Evolutionary conservation across 495 filamentous ascomycete species (phyloP), one percentile per base, ranked within the genome.

Genomic region (Aspergillus taichungensis): DNA sequence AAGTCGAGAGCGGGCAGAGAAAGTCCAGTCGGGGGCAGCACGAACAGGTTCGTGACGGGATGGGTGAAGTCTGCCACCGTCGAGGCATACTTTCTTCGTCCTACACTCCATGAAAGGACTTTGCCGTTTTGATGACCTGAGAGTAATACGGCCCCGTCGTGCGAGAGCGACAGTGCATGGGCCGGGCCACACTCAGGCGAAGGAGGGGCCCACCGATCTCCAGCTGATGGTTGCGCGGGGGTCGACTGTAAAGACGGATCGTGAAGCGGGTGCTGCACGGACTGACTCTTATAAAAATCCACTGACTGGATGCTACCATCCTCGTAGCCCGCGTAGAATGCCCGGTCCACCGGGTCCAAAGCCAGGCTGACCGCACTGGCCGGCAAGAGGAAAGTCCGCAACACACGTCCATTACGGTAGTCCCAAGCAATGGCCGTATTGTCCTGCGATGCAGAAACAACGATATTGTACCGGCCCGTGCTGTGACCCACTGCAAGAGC

Each of bases 371-470:
- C 68, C 12, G 90, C 85, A 14, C 74, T 72, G n/a, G 70, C 72
- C 2, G 84, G 75, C 38, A 95, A 76, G 13, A 97, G 72, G 50
- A 86, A 82, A 12, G 88, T 95, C 48, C 88, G 80, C 45, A 96
- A 61, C 14, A 79, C 71, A 28, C 72, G 72, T 31, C 88, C 88
- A 1, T 76, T 85, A 27, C 82, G 77, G 56, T 90, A 92, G 59
- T 95, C 86, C 92, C 92, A 98, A 43, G 87, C 75, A 49, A 92
- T 80, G 49, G 83, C 84, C 1, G 81, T 89, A 52, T 83, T 84
- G 59, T 95, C 89, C 48, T 83, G 77, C 43, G 86, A 85, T 1
- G 80, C 77, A 3, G 88, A 88, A 11, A 94, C 72, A 45, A 79
- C 85, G 44, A 92, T 78, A 53, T 85, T 89, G 42, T 79, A 79